These are phyloP conservation scores for Gnetum montanum DNA, from an alignment of 75 land plant species.

Conservation along the genomic window DNA sequence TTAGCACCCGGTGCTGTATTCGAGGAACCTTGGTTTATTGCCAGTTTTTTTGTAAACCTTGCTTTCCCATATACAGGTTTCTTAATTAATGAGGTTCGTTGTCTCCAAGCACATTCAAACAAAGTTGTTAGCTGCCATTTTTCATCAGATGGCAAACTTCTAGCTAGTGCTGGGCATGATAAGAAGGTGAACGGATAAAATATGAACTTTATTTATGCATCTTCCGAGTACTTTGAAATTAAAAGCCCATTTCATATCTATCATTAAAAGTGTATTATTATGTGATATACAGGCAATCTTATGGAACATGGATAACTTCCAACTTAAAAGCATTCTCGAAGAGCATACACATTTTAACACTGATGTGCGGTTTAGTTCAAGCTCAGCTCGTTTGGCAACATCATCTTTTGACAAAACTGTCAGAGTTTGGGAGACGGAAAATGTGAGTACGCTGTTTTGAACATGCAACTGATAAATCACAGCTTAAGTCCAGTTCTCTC, in stretches of 20 bases:
- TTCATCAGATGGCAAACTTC: conserved; percentile 68
- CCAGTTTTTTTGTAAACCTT: too few species aligned
- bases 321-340: conserved; percentile 57
- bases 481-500: background rate
- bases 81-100: conserved; percentile 31
- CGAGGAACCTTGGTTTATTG: too few species aligned
- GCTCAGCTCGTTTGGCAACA: conserved; percentile 72
- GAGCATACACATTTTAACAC: conserved; percentile 73
- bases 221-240: background rate
- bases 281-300: conserved; percentile 56
- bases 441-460: conserved; percentile 49
- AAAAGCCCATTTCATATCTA: background rate
- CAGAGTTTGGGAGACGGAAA: conserved; percentile 87
- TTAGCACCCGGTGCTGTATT: background rate
- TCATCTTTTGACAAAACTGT: conserved; percentile 91
- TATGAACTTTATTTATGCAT: background rate
- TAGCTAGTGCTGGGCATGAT: conserved; percentile 76
- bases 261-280: background rate
- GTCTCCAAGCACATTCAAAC: conserved; percentile 42
- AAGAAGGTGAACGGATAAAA: conserved; percentile 58
- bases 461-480: background rate
- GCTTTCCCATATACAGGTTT: conserved; percentile 27
- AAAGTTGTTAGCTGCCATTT: conserved; percentile 73
- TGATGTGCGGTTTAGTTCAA: conserved; percentile 90
- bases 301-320: conserved; percentile 74